Conservation (phyloP, 2,329 filamentous ascomycete species). For the Colletotrichum sp. region DNA sequence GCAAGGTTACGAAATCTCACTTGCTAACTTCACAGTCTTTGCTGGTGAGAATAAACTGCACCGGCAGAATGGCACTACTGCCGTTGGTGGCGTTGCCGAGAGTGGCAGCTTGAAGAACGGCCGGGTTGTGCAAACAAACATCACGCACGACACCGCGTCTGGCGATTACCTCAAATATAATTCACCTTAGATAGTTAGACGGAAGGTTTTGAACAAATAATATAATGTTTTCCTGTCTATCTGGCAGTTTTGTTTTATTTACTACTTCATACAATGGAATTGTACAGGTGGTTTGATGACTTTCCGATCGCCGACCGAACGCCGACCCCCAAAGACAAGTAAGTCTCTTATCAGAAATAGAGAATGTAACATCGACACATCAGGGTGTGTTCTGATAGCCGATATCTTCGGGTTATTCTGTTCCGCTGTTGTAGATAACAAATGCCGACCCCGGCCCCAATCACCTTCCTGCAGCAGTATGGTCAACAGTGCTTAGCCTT, state of each 20-base stretch:
- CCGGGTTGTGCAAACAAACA: constrained; percentile 47
- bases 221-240: not conserved
- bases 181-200: not conserved
- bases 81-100: constrained; percentile 49
- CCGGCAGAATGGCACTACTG: constrained; percentile 30
- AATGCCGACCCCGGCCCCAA: not conserved
- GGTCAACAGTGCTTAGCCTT: not conserved
- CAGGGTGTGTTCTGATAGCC: not conserved
- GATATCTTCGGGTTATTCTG: constrained; percentile 3
- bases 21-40: constrained; percentile 73
- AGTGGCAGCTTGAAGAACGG: constrained; percentile 60
- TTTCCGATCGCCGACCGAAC: not conserved
- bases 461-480: constrained; percentile 7
- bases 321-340: not conserved
- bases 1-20: constrained; percentile 66
- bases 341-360: not conserved
- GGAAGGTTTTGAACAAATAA: not conserved
- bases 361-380: not conserved
- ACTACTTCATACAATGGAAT: not conserved
- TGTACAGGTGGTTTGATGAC: not conserved
- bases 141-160: constrained; percentile 44
- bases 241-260: rapidly evolving
- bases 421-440: constrained; percentile 9
- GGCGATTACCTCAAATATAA: constrained; percentile 6
- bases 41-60: constrained; percentile 63